A percentile compares a stretch with the other conserved stretches of the same genome.
These are phyloP conservation scores for Penicillium thymicola DNA, from an alignment of 2,329 filamentous ascomycete genomes.

Conservation along the genomic window DNA sequence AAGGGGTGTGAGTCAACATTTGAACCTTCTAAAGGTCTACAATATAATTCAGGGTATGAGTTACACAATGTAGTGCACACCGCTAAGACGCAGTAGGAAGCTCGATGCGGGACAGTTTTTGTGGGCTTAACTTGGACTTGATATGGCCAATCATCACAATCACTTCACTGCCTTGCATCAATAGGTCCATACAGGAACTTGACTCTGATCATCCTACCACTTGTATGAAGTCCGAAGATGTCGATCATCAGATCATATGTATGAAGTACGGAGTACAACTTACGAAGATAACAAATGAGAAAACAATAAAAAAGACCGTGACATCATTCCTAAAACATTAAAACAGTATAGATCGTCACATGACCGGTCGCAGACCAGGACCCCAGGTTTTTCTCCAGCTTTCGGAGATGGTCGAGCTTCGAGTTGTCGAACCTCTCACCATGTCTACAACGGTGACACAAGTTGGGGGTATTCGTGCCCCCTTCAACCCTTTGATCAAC, in stretches of 20 bases:
- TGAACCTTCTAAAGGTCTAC: too few relatives aligned
- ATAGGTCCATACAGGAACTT: too few relatives aligned
- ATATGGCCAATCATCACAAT: neutral
- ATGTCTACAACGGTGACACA: constrained; percentile 14
- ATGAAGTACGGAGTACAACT: too few relatives aligned
- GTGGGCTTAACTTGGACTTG: neutral
- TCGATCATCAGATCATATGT: neutral
- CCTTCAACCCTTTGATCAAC: constrained; percentile 53
- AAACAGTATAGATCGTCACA: constrained; percentile 7
- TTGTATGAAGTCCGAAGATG: too few relatives aligned
- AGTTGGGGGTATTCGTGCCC: constrained; percentile 21
- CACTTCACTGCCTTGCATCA: neutral
- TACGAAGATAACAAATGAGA: too few relatives aligned
- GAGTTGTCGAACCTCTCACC: neutral
- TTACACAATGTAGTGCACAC: too few relatives aligned
- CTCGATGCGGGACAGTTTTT: neutral
- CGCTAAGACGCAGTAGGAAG: neutral
- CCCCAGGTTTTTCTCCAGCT: constrained; percentile 2
- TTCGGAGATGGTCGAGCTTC: neutral
- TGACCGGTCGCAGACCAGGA: neutral
- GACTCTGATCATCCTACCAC: too few relatives aligned
- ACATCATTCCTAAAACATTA: constrained; percentile 18
- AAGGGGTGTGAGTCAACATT: neutral
- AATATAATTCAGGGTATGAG: neutral
- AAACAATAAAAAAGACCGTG: neutral